phyloP scores from a whole-genome alignment of 2,329 filamentous ascomycete species.

The Tolypocladium cylindrosporum region DNA sequence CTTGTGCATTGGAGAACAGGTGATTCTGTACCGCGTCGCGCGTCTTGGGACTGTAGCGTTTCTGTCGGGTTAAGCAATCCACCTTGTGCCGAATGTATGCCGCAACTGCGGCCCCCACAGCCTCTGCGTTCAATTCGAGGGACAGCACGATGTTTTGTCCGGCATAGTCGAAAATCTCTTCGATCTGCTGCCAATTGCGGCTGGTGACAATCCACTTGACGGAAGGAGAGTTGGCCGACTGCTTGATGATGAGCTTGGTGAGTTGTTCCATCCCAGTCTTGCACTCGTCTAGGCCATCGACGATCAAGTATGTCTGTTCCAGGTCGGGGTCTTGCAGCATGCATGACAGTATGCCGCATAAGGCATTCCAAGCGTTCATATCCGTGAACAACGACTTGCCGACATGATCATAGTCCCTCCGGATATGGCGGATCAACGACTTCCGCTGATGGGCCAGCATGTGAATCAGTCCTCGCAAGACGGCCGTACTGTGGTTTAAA shows the following conservation, averaged over 20 bases:
- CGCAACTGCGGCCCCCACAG: slow-evolving; percentile 20
- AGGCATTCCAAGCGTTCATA: slow-evolving; percentile 21
- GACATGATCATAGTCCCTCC: slow-evolving; percentile 18
- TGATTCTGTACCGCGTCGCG: slow-evolving; percentile 11
- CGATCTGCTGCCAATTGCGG: slow-evolving; percentile 28
- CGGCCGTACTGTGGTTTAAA: slow-evolving; percentile 26
- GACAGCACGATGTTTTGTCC: slow-evolving; percentile 10
- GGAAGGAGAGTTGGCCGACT: slow-evolving; percentile 5
- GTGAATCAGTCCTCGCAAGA: slow-evolving; percentile 33
- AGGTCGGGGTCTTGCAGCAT: slow-evolving; percentile 27
- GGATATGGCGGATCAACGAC: slow-evolving; percentile 22
- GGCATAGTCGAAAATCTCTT: slow-evolving; percentile 15
- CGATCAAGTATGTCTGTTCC: slow-evolving; percentile 20
- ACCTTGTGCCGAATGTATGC: slow-evolving; percentile 22
- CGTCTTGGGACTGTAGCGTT: neutral
- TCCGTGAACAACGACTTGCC: slow-evolving; percentile 28
- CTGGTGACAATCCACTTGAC: slow-evolving; percentile 35
- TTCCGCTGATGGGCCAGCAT: slow-evolving; percentile 23
- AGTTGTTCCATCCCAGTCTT: slow-evolving; percentile 15
- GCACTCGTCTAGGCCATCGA: slow-evolving; percentile 40
- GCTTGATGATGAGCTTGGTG: slow-evolving; percentile 21
- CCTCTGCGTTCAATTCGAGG: slow-evolving; percentile 24
- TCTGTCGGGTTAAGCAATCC: slow-evolving; percentile 9
- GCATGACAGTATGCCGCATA: slow-evolving; percentile 25
- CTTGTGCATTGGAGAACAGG: slow-evolving; percentile 11